phyloP scores from a whole-genome alignment of 202 grass and related monocot species.

The Bolboschoenoplectus hybrid region DNA sequence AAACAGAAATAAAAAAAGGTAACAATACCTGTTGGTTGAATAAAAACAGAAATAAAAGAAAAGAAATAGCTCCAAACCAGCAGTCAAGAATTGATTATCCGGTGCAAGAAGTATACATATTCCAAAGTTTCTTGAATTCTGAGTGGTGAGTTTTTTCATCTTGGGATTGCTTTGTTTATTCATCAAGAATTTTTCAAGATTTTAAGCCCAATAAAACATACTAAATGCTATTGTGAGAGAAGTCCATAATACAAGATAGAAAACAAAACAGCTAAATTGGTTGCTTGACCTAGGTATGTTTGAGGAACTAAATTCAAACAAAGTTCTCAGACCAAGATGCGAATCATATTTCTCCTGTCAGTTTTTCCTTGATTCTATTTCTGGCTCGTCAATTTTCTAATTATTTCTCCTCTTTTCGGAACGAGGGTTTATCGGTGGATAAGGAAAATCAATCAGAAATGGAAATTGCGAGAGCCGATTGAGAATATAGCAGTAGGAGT shows the following conservation, averaged over 20 bases:
- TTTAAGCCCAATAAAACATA: background rate
- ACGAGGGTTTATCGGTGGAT: background rate
- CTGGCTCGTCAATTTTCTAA: background rate
- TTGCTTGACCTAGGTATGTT: constrained; percentile 1
- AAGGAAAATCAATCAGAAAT: background rate
- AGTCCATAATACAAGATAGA: background rate
- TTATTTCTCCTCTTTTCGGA: background rate
- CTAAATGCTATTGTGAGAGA: background rate
- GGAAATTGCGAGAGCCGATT: background rate
- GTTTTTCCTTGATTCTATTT: background rate
- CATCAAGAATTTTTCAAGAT: background rate
- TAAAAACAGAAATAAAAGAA: background rate
- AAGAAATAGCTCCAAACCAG: background rate
- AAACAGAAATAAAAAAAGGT: background rate
- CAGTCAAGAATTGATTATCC: background rate
- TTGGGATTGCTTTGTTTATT: background rate
- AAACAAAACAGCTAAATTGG: background rate
- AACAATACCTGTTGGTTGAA: background rate
- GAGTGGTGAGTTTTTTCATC: background rate
- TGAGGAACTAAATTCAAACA: background rate
- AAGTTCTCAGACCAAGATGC: constrained; percentile 6
- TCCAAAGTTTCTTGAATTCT: background rate
- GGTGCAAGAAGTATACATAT: background rate
- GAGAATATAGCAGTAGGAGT: background rate
- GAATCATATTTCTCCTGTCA: background rate